Conservation (phyloP, 805 yeast species). For the Crinitomyces ghanaensis region DNA sequence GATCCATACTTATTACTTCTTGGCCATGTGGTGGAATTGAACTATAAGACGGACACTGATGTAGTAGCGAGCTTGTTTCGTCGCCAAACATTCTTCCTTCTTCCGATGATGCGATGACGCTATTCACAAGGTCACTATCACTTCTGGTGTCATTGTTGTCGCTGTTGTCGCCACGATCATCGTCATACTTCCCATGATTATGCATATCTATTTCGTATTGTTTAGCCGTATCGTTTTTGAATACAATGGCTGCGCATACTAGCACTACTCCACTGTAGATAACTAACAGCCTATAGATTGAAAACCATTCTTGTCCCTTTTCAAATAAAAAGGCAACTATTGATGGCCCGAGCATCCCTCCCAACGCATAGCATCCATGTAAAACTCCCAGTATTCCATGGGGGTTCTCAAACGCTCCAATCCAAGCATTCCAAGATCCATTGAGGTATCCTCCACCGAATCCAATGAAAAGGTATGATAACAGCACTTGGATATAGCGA, state of each 20-base stretch:
- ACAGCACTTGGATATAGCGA: constrained; percentile 31
- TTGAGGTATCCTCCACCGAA: constrained; percentile 47
- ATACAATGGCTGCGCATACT: constrained; percentile 31
- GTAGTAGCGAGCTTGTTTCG: too few relatives aligned
- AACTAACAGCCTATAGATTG: constrained; percentile 33
- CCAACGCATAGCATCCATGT: constrained; percentile 62
- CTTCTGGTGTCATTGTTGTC: too few relatives aligned
- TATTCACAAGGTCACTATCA: too few relatives aligned
- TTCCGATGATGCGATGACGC: too few relatives aligned
- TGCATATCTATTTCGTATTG: constrained; percentile 8
- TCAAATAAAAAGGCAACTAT: constrained; percentile 44
- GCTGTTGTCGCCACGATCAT: neutral
- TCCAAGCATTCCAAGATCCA: constrained; percentile 44
- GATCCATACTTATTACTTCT: constrained; percentile 3
- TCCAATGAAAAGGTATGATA: constrained; percentile 34
- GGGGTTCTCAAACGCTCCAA: constrained; percentile 36
- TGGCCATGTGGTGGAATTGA: too few relatives aligned
- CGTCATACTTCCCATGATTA: neutral
- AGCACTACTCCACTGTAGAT: constrained; percentile 29
- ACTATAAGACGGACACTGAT: too few relatives aligned
- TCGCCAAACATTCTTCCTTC: too few relatives aligned
- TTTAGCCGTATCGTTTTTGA: constrained; percentile 24
- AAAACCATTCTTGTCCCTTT: constrained; percentile 37
- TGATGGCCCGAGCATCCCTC: constrained; percentile 60
- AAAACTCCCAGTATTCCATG: constrained; percentile 48